Percentiles rank a stretch among this genome's conserved stretches.
Evolutionary conservation across 805 yeast species (phyloP).

Genomic region (Myxozyma udenii): DNA sequence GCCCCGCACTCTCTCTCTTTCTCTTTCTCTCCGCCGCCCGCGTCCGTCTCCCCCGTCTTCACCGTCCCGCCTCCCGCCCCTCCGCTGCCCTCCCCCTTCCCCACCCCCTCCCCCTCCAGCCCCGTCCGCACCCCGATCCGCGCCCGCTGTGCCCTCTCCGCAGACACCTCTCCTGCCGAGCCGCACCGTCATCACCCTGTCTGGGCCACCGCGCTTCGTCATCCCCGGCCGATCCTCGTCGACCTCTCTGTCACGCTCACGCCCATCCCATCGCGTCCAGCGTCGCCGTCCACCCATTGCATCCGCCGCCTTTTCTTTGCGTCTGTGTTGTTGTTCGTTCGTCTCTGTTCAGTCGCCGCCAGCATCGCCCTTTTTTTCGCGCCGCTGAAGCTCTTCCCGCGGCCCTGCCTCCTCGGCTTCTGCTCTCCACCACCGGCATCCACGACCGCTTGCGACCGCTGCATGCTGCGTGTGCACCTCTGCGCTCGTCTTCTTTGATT

Average conservation of each 20-base stretch:
- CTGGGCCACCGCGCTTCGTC: not conserved
- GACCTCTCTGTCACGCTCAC: not conserved
- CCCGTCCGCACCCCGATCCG: constrained; percentile 4
- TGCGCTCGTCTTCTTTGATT: not conserved
- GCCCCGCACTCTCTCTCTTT: constrained; percentile 6
- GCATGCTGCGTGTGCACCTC: constrained; percentile 1
- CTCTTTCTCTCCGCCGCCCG: constrained; percentile 1
- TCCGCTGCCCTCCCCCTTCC: not conserved
- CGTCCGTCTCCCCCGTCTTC: constrained; percentile 5
- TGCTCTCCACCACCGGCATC: not conserved
- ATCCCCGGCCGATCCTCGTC: not conserved
- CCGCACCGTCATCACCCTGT: not conserved
- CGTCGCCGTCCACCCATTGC: no score
- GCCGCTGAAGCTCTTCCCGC: not conserved
- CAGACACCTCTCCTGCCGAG: not conserved
- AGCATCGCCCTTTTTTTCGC: not conserved
- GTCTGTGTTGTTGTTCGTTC: no score
- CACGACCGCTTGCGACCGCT: not conserved
- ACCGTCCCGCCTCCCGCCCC: not conserved
- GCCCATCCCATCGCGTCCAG: not conserved
- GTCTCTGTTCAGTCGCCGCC: not conserved
- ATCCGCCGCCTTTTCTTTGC: no score
- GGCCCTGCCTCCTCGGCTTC: not conserved
- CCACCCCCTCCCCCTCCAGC: not conserved
- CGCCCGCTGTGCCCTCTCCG: not conserved